phyloP scores from a whole-genome alignment of 2,329 filamentous ascomycete genomes.

The Dactylellina cionopaga region DNA sequence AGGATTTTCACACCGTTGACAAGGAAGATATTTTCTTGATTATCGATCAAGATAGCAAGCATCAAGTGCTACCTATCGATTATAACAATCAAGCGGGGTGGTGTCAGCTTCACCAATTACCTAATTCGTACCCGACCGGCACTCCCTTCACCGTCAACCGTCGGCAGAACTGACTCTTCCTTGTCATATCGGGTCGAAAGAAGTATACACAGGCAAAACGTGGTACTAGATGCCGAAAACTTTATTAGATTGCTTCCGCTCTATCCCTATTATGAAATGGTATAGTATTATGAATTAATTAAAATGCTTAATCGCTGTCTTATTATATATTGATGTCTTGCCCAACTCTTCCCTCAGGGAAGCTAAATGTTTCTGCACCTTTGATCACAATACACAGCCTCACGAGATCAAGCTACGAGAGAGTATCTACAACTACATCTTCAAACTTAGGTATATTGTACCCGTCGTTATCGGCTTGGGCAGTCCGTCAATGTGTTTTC shows the following conservation, averaged over 20 bases:
- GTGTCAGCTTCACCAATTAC: not conserved
- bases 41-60: slow-evolving; percentile 13
- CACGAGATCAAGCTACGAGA: not conserved
- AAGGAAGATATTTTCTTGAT: slow-evolving; percentile 6
- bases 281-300: not conserved
- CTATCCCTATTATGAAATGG: not conserved
- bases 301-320: too few species aligned
- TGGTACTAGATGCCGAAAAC: slow-evolving; percentile 4
- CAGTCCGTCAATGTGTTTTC: slow-evolving; percentile 12
- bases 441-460: not conserved
- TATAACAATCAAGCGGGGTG: slow-evolving; percentile 7
- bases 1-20: slow-evolving; percentile 5
- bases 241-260: not conserved
- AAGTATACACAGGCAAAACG: slow-evolving; percentile 8
- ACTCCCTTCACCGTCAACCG: not conserved
- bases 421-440: too few species aligned
- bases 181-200: slow-evolving; percentile 14
- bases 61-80: not conserved
- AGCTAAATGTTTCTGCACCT: not conserved
- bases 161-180: slow-evolving; percentile 13
- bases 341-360: not conserved
- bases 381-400: slow-evolving; percentile 1
- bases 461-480: slow-evolving; percentile 2
- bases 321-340: not conserved
- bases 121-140: not conserved